Evolutionary conservation across 345 rosid species (phyloP).

Genomic region (Eucalyptus tenuipes): DNA sequence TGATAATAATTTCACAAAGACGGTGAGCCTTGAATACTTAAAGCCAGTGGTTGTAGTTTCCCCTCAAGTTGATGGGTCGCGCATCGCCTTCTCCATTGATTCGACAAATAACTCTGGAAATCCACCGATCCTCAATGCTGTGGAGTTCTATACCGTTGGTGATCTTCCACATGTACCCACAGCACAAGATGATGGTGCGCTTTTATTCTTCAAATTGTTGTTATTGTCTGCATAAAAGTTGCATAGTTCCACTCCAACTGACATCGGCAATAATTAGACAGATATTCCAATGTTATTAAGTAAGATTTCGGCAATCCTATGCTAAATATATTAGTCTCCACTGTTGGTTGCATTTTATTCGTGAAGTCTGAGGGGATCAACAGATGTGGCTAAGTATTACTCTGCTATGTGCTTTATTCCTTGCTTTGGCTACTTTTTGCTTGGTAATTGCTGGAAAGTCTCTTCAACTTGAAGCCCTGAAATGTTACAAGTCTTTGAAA

Average conservation of each 20-base stretch:
- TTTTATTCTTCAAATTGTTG: not conserved
- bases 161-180: not conserved
- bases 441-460: not conserved
- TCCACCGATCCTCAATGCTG: not conserved
- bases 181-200: not conserved
- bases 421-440: not conserved
- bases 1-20: not conserved
- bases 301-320: not conserved
- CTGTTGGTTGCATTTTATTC: not conserved
- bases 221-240: no score
- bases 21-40: not conserved
- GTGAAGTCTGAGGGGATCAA: not conserved
- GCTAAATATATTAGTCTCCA: not conserved
- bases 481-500: not conserved
- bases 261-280: not conserved
- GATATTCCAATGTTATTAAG: not conserved
- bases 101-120: not conserved
- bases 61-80: rapidly evolving
- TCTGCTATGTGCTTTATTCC: no score
- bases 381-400: not conserved
- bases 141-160: not conserved
- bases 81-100: not conserved
- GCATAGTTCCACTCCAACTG: not conserved
- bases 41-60: not conserved
- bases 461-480: not conserved